phyloP scores from a whole-genome alignment of 805 yeast genomes.

The Trichomonascus vanleenenianus region DNA sequence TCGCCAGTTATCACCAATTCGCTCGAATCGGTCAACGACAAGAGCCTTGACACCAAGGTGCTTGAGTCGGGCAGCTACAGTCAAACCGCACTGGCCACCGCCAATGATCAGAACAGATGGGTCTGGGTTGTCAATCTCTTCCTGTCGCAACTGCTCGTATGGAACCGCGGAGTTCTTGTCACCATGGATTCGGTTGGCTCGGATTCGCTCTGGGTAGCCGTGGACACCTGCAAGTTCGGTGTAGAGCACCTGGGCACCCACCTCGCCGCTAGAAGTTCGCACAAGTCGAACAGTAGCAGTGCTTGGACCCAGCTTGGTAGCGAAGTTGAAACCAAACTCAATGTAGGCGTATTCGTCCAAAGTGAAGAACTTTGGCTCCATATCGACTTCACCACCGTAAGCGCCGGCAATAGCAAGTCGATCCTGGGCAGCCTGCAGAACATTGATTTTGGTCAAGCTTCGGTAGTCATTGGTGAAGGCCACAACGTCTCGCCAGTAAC shows the following conservation, averaged over 20 bases:
- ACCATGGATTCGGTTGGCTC: constrained; percentile 12
- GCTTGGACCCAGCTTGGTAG: constrained; percentile 10
- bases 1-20: constrained; percentile 43
- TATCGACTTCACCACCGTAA: constrained; percentile 1
- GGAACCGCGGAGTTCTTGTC: constrained; percentile 1
- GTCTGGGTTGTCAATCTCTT: constrained; percentile 19
- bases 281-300: constrained; percentile 10
- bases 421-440: constrained; percentile 15
- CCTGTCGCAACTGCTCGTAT: constrained; percentile 1
- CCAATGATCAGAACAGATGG: constrained; percentile 39
- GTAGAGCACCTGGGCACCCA: constrained; percentile 12
- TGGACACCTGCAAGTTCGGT: constrained; percentile 13
- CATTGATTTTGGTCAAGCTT: constrained; percentile 14
- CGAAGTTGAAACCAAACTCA: constrained; percentile 12
- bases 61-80: constrained; percentile 37
- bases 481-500: constrained; percentile 19
- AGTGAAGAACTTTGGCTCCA: neutral
- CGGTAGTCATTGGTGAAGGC: constrained; percentile 20
- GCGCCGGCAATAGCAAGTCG: constrained; percentile 3
- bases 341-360: constrained; percentile 1
- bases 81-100: constrained; percentile 41
- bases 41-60: constrained; percentile 35
- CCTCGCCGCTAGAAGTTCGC: constrained; percentile 3
- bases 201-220: constrained; percentile 9
- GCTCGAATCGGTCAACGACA: constrained; percentile 32